Base-by-base conservation (phyloP, 192 early-diverging fungal genomes). In the Backusella circina region DNA sequence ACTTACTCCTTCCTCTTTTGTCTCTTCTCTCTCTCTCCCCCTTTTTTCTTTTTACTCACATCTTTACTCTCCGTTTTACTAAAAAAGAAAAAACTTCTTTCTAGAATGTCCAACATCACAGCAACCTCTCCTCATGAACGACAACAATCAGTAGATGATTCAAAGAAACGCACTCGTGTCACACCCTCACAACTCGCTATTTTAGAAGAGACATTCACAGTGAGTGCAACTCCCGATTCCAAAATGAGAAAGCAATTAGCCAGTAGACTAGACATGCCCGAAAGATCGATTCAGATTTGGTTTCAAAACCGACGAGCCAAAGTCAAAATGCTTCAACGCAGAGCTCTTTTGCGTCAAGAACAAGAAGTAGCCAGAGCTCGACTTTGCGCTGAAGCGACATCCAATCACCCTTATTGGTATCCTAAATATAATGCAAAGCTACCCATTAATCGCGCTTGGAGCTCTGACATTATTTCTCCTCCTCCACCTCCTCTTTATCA, bases 271-370 rank as follows among this genome's bases (percentile, higher is more conserved):
- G 86, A 89, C 51, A 91, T 95, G 91, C 86, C 89, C 2, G 83
- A 86, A 50, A 85, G 93, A 38, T 86, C 92, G 31, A 90, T 95
- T 72, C 93, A 95, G 71, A 92, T 95, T 39, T 95, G 93, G 93
- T 95, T 95, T 80, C 93, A 95, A 74, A 95, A 95, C 82, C 80
- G 91, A 39, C 82, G 93, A 21, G 92, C 92, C 26, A 95, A 95
- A 75, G 86, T 92, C 39, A 94, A 94, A 85, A 86, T 86, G 69
- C 81, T 88, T 21, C 75, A 81, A 28, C 50, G 72, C 26, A n/a
- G 79, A 50, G 79, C 70, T 10, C 54, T 74, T 32, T 66, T 81
- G n/a, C 72, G 76, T 6, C 75, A 81, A 64, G 74, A 80, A n/a
- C 79, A 80, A 83, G 71, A 77, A 28, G 64, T 39, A 0, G 70